phyloP scores from a whole-genome alignment of 2,329 filamentous ascomycete species.

The Aspergillus candidus region DNA sequence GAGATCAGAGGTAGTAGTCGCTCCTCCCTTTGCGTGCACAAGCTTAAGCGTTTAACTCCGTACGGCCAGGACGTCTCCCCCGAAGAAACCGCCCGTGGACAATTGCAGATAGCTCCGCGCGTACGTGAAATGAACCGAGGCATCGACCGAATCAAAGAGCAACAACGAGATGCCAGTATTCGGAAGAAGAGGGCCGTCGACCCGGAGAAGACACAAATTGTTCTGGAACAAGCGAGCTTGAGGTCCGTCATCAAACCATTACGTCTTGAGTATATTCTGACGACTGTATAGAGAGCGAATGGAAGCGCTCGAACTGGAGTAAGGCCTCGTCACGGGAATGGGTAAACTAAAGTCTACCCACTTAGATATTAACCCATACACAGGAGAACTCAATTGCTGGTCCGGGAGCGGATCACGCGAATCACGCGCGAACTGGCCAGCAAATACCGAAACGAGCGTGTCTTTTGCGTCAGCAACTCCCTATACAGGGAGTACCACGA shows the following conservation, averaged over 20 bases:
- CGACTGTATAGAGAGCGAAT: constrained; percentile 1
- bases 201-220: too few species aligned
- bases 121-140: too few species aligned
- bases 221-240: too few species aligned
- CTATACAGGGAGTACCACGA: constrained; percentile 10
- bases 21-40: not conserved
- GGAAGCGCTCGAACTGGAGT: constrained; percentile 5
- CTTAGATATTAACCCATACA: not conserved
- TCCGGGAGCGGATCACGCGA: constrained; percentile 5
- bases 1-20: constrained; percentile 10
- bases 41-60: not conserved
- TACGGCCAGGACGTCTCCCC: constrained; percentile 2
- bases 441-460: not conserved
- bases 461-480: constrained; percentile 19
- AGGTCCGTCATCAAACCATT: too few species aligned
- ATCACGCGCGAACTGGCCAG: not conserved
- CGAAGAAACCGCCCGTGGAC: too few species aligned
- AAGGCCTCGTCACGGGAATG: not conserved
- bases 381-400: constrained; percentile 2
- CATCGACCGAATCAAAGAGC: too few species aligned
- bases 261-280: not conserved
- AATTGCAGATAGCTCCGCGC: too few species aligned
- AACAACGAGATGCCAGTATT: too few species aligned
- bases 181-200: too few species aligned
- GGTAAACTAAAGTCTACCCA: too few species aligned